Base-by-base conservation (phyloP, 208 protist species). In the Acanthamoeba triangularis region DNA sequence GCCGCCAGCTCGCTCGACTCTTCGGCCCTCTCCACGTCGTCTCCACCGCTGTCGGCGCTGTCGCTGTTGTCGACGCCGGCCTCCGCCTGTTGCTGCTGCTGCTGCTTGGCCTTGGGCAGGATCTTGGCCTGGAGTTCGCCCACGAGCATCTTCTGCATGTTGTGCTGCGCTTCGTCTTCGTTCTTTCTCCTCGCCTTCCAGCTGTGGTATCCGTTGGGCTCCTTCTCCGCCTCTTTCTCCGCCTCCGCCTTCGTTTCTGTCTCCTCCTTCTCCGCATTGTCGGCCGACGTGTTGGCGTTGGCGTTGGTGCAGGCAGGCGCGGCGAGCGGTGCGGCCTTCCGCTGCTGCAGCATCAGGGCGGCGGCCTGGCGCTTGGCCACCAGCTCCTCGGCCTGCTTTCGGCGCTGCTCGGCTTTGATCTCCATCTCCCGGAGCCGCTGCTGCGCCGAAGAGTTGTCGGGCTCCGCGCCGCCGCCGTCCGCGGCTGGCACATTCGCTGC, bases 401-500 rank as follows among this genome's bases (percentile, higher is more conserved):
- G 44, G 13, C 54, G 44, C 54, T 90, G 30, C 35, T 90, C 80
- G 54, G 44, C 80, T 13, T 33, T n/a, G 44, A 63, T 10, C 35
- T 90, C 41, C 49, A 65, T 90, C 35, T 63, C 80, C 80, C 30
- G 7, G 25, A 90, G 80, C 80, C 54, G 80, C 80, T 90, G 80
- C 33, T 35, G 23, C 33, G 69, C 30, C 37, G 69, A 72, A 35
- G 30, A 30, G 65, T 18, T 23, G 16, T 25, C 54, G 5, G 54
- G 16, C 5, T 61, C 16, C 20, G 1, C 54, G 20, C 30, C 23
- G 30, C n/a, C 65, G 30, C 65, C 20, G n/a, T 8, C 23, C 16
- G 61, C 16, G 16, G 61, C 16, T 28, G 61, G 3, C 23, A 5
- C 61, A 67, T 67, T 18, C 59, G 59, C 23, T 65, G 23, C 14